Percentiles rank a stretch among this genome's conserved stretches.
phyloP scores from a whole-genome alignment of 352 stramenopile species.

The Phytophthora podocarpi region DNA sequence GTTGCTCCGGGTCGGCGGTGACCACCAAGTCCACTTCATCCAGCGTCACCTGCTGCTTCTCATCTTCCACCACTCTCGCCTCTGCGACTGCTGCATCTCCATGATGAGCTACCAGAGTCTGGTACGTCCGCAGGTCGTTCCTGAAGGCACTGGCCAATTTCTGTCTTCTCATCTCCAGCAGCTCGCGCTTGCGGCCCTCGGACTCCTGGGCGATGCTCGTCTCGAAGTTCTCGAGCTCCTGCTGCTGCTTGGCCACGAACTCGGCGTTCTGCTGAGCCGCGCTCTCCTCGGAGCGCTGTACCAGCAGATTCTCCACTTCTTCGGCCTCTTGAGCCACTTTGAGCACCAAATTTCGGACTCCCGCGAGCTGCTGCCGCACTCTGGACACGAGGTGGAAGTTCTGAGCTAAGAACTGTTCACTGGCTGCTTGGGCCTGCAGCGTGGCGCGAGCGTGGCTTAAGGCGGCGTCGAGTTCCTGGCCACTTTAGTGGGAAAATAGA shows the following conservation, averaged over 20 bases:
- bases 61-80: not conserved
- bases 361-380: slow-evolving; percentile 59
- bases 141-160: slow-evolving; percentile 67
- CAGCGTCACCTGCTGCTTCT: slow-evolving; percentile 49
- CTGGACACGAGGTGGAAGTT: slow-evolving; percentile 65
- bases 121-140: slow-evolving; percentile 83
- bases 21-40: slow-evolving; percentile 80
- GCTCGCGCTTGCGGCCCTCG: slow-evolving; percentile 57
- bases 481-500: slow-evolving; percentile 35
- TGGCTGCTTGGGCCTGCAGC: slow-evolving; percentile 66
- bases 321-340: slow-evolving; percentile 65
- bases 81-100: slow-evolving; percentile 28
- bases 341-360: slow-evolving; percentile 51
- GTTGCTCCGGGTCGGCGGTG: slow-evolving; percentile 53
- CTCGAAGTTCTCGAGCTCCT: slow-evolving; percentile 81
- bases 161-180: slow-evolving; percentile 62
- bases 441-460: slow-evolving; percentile 47
- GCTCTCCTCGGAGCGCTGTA: slow-evolving; percentile 74
- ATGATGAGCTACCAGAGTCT: slow-evolving; percentile 71
- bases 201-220: slow-evolving; percentile 64
- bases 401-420: slow-evolving; percentile 67
- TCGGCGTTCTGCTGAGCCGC: slow-evolving; percentile 74
- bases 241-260: slow-evolving; percentile 69
- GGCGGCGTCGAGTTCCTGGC: slow-evolving; percentile 49
- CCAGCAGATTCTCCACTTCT: slow-evolving; percentile 73